Evolutionary conservation across 257 asterid genomes (phyloP).

Genomic region (Cinchona pubescens): DNA sequence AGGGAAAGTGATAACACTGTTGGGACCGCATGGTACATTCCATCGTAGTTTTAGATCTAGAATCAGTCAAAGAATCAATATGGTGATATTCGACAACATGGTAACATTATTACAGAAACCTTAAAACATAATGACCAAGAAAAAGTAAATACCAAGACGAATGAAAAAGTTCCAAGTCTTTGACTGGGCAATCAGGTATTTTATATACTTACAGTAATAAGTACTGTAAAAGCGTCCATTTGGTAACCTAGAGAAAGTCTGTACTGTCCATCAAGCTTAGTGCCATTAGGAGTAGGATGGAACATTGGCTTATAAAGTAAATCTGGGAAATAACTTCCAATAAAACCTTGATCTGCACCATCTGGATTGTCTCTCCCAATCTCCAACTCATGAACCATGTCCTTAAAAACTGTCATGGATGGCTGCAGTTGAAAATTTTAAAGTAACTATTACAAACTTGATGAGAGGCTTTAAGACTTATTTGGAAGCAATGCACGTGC

Average conservation of each 20-base stretch:
- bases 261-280: conserved; percentile 61
- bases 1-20: conserved; percentile 86
- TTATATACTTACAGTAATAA: conserved; percentile 65
- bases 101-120: not conserved
- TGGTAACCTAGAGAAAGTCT: conserved; percentile 92
- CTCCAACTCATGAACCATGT: conserved; percentile 73
- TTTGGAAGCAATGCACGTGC: not conserved
- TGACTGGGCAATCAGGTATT: not conserved
- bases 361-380: conserved; percentile 66
- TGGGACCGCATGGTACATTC: conserved; percentile 90
- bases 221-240: conserved; percentile 99
- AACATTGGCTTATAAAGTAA: conserved; percentile 70
- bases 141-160: not conserved
- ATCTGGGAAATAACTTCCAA: conserved; percentile 68
- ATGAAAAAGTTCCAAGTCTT: not conserved
- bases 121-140: not conserved
- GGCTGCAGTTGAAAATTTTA: conserved; percentile 50
- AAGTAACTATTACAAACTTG: conserved; percentile 2
- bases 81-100: not conserved
- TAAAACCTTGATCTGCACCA: conserved; percentile 93
- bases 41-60: conserved; percentile 79
- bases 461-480: not conserved
- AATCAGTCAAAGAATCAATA: conserved; percentile 3
- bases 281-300: conserved; percentile 61
- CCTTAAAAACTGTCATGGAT: conserved; percentile 59